Evolutionary conservation across 208 protist species (phyloP).

Genomic region (Herpetomonas muscarum): DNA sequence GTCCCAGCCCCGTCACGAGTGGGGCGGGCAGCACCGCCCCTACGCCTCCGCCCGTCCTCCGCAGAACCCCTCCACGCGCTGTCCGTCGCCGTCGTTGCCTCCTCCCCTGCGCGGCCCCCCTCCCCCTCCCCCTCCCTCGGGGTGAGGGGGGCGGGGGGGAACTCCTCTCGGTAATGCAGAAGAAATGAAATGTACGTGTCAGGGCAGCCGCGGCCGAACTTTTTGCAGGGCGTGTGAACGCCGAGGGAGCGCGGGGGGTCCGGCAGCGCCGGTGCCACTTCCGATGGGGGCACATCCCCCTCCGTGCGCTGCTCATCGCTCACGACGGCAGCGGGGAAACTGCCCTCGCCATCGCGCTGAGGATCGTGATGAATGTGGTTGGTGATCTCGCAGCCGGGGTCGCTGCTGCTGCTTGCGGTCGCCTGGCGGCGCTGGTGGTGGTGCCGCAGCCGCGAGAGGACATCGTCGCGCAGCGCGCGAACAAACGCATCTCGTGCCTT

Average conservation of each 20-base stretch:
- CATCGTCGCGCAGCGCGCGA: background rate
- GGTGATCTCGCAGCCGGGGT: no score
- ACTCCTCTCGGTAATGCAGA: conserved; percentile 7
- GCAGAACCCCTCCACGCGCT: no score
- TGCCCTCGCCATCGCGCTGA: no score
- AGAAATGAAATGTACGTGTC: conserved; percentile 58
- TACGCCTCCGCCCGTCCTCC: background rate
- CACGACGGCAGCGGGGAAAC: no score
- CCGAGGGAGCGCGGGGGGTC: conserved; percentile 42
- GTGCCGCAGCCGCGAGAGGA: background rate
- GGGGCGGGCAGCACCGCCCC: no score
- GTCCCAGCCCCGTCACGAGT: background rate
- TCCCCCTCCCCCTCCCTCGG: background rate
- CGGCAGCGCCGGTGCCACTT: no score
- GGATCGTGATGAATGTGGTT: no score
- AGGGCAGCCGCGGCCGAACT: conserved; percentile 49
- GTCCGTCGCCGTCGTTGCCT: background rate
- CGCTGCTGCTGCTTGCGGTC: background rate
- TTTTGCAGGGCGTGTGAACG: conserved; percentile 55
- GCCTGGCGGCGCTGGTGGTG: background rate
- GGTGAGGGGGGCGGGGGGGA: background rate
- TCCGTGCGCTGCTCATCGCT: no score
- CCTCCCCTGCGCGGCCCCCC: no score
- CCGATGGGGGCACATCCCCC: no score
- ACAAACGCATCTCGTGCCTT: background rate